Base-by-base conservation (phyloP, 495 filamentous ascomycete genomes). In the Talaromyces stipitatus region DNA sequence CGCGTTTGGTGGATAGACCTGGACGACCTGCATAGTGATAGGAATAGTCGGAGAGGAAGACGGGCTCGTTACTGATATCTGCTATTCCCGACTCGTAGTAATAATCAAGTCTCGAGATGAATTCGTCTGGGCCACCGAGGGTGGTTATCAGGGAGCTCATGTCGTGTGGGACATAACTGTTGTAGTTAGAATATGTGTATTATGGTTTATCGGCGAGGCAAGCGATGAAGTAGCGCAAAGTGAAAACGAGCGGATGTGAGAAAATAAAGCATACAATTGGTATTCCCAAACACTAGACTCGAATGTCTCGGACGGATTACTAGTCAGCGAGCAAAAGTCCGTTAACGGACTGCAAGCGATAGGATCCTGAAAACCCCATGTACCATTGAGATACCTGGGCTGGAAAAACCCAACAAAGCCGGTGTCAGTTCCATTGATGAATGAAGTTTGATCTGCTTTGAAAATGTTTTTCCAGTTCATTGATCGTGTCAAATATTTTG, bases 201-300 rank as follows among this genome's bases (percentile, higher is more conserved):
- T 58, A 43, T 20, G 66, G 69, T 60, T 72, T 68, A 69, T 62
- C 59, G 22, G 22, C 66, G n/a, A 74, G 9, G 65, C 61, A 22
- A 27, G 14, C 1, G 43, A 30, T 20, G 11, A 50, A 50, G 5
- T 8, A 29, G 18, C 11, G 5, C 55, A 38, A 23, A 14, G 41
- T 8, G 52, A 36, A 6, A 33, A 41, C 18, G 6, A 9, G 5
- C 11, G n/a, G 6, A 41, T 8, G n/a, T 16, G 2, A 18, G 9
- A 16, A 2, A 9, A 29, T 9, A 29, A 18, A 18, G n/a, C 68
- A 12, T 64, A 73, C 73, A 67, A 54, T 61, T 77, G 66, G 57
- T 85, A 85, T 46, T 84, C 81, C 83, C 82, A 86, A 41, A 81
- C 76, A 58, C 76, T 79, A 55, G 69, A 75, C 62, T 85, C 83